Evolutionary conservation across 495 filamentous ascomycete genomes (phyloP).

Genomic region (Arthonia radiata): DNA sequence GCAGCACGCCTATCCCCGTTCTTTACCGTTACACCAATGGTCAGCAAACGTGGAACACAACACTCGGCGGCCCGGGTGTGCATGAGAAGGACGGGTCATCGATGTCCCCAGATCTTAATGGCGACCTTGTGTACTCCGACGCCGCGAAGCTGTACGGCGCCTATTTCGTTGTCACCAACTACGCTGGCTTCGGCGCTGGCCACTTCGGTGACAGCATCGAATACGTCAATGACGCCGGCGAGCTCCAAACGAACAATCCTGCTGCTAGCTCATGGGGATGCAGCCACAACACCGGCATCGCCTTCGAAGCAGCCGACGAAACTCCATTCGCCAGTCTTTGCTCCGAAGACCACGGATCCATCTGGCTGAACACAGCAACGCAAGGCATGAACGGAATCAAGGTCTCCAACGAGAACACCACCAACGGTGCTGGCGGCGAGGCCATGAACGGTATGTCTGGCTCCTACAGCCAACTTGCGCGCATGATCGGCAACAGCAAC

Average conservation of each 20-base stretch:
- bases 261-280: slow-evolving; percentile 28
- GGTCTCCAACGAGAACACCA: slow-evolving; percentile 29
- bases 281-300: slow-evolving; percentile 33
- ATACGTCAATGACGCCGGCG: slow-evolving; percentile 22
- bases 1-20: slow-evolving; percentile 20
- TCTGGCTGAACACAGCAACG: slow-evolving; percentile 31
- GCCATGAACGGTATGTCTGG: slow-evolving; percentile 32
- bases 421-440: slow-evolving; percentile 26
- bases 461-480: slow-evolving; percentile 23
- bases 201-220: slow-evolving; percentile 29
- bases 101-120: slow-evolving; percentile 26
- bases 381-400: slow-evolving; percentile 28
- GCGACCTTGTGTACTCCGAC: slow-evolving; percentile 27
- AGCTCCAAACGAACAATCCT: slow-evolving; percentile 17
- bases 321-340: slow-evolving; percentile 26
- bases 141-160: slow-evolving; percentile 24
- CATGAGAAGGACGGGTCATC: slow-evolving; percentile 17
- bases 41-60: slow-evolving; percentile 23
- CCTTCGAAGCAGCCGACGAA: slow-evolving; percentile 24
- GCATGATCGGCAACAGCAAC: slow-evolving; percentile 15
- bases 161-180: slow-evolving; percentile 29
- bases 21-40: slow-evolving; percentile 24
- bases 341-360: slow-evolving; percentile 28
- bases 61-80: slow-evolving; percentile 24
- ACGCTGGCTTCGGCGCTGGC: slow-evolving; percentile 21